Base-by-base conservation (phyloP, 495 filamentous ascomycete genomes). In the Penicillium cosmopolitanum region DNA sequence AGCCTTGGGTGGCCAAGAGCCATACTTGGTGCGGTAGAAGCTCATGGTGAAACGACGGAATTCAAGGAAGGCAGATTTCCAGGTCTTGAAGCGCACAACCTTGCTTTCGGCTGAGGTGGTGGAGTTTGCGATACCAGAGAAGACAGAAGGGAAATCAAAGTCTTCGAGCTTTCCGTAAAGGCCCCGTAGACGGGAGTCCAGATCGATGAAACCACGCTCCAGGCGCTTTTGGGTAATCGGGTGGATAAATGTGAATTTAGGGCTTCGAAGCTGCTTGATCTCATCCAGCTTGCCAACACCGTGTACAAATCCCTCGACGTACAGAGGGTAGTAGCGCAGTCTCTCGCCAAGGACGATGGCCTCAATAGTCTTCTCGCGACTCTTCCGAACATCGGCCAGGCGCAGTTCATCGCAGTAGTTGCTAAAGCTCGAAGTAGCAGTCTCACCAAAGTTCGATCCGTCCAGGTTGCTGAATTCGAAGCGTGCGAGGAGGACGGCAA, bases 1-100 rank as follows among this genome's bases (percentile, higher is more conserved):
- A 0, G 92, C 92, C 70, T 93, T 95, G 36, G 96, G 95, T 18
- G 96, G 93, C 95, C 95, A 98, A 52, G 88, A 87, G 40, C 96
- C 96, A 68, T 96, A 96, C 51, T 85, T 83, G 50, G 85, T 74
- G 66, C 92, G 92, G 73, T 95, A 96, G 74, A 91, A 90, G 51
- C 79, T 77, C 51, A 96, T 78, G 15, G 89, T 82, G 60, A 89
- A 89, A 55, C 85, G 88, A 36, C 92, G 84, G 80, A 92, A 89
- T 25, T 85, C 81, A 47, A 81, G 73, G 69, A 94, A 97, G 1
- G 85, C 78, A 1, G 75, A 73, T 67, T 84, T 90, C 95, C 96
- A 98, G 42, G 80, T 80, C 61, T 91, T 90, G 77, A 93, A 98
- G n/a, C 84, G 84, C 48, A 96, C 80, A 19, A 86, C 72, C 70